These are phyloP conservation scores for Homolaphlyctis polyrhiza DNA, from an alignment of 371 early-diverging fungal species.

Conservation along the genomic window DNA sequence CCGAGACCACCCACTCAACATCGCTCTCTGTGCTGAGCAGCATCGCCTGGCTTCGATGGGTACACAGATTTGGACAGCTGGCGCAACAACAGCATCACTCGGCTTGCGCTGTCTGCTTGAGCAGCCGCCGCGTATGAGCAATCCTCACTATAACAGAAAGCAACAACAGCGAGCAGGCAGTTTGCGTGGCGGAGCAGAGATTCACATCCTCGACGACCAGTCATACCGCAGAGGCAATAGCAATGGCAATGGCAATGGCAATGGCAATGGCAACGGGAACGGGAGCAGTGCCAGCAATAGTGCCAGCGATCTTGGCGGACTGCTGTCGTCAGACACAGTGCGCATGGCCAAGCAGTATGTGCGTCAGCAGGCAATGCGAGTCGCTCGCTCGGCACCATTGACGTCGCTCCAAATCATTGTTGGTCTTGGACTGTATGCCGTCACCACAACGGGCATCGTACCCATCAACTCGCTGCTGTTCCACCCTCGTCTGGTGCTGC, in stretches of 20 bases:
- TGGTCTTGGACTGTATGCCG: conserved; percentile 15
- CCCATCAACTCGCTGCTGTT: conserved; percentile 20
- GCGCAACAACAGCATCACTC: too few relatives aligned
- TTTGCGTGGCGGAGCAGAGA: conserved; percentile 3
- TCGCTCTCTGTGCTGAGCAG: too few relatives aligned
- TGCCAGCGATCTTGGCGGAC: background rate
- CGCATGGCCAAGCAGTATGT: conserved; percentile 1
- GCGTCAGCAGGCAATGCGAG: conserved; percentile 1
- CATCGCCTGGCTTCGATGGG: too few relatives aligned
- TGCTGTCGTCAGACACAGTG: background rate
- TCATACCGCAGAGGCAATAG: background rate
- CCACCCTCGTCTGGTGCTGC: conserved; percentile 18
- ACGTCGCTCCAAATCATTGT: conserved; percentile 20
- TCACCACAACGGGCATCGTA: conserved; percentile 13
- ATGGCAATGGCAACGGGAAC: background rate
- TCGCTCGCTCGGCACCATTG: conserved; percentile 15
- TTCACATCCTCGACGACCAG: background rate
- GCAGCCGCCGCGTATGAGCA: too few relatives aligned
- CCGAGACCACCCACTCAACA: too few relatives aligned
- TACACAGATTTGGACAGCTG: too few relatives aligned
- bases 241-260: background rate
- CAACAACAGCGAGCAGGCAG: too few relatives aligned
- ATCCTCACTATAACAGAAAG: too few relatives aligned
- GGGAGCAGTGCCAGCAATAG: background rate
- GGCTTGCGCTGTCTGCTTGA: too few relatives aligned